phyloP scores from a whole-genome alignment of 495 filamentous ascomycete species.

The Tuber aestivum region DNA sequence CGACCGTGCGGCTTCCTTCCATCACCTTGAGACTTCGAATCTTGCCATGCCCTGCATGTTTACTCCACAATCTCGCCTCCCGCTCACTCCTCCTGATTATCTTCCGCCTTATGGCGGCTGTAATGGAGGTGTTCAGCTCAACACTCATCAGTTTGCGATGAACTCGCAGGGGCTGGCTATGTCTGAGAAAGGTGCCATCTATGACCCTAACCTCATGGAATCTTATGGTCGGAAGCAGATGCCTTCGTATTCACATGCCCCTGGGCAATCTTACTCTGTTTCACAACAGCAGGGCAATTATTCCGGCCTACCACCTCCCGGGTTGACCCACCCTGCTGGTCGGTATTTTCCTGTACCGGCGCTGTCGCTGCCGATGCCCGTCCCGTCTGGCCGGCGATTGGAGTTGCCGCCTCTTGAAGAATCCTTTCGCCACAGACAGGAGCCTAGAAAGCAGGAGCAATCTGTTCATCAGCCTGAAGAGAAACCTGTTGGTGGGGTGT shows the following conservation, averaged over 20 bases:
- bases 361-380: slow-evolving; percentile 9
- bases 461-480: slow-evolving; percentile 33
- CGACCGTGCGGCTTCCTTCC: slow-evolving; percentile 9
- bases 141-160: slow-evolving; percentile 34
- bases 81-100: slow-evolving; percentile 42
- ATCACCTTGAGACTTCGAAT: slow-evolving; percentile 15
- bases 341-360: slow-evolving; percentile 34
- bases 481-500: slow-evolving; percentile 66
- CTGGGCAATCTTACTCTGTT: slow-evolving; percentile 27
- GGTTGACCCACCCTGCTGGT: slow-evolving; percentile 38
- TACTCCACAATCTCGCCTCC: slow-evolving; percentile 34
- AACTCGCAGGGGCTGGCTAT: slow-evolving; percentile 30
- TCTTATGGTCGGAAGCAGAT: slow-evolving; percentile 26
- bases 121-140: slow-evolving; percentile 22
- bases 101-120: slow-evolving; percentile 30
- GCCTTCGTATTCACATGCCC: slow-evolving; percentile 22
- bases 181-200: slow-evolving; percentile 34
- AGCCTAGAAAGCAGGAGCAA: slow-evolving; percentile 36
- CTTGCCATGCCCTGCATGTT: slow-evolving; percentile 38
- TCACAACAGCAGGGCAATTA: slow-evolving; percentile 36
- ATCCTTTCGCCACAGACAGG: slow-evolving; percentile 32
- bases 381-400: slow-evolving; percentile 24
- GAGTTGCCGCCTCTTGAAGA: slow-evolving; percentile 38
- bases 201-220: slow-evolving; percentile 28
- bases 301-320: slow-evolving; percentile 37